Evolutionary conservation across 176 grass and related monocot species (phyloP), one percentile per base, ranked within the genome.

Genomic region (Musa acuminata): DNA sequence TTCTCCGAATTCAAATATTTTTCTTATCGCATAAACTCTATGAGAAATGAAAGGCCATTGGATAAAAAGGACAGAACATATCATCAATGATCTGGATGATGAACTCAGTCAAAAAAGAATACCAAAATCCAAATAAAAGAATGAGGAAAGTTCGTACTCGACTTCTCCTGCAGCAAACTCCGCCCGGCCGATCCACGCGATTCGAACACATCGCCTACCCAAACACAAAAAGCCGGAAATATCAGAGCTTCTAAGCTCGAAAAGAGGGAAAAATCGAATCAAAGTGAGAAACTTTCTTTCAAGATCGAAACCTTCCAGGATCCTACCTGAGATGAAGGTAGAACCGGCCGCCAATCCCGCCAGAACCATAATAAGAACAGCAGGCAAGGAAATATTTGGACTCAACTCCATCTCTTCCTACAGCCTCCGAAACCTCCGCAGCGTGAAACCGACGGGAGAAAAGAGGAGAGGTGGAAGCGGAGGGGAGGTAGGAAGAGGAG

Each of bases 151-250:
- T 11, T 9, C 24, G 19, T 75, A 75, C 72, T 60, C 14, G 23
- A 43, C 6, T 60, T 23, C 12, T 26, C 54, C 53, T 75, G 72
- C 53, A 75, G 55, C 25, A 75, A 43, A 59, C 55, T 59, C 16
- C 72, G 52, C 9, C 72, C 72, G 2, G 24, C 14, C 11, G 53
- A 12, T 57, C 72, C 54, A 48, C 16, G 72, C 12, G 72, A 75
- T 23, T 75, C 16, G 54, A 75, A 54, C 72, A 60, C 72, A 35
- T 59, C 52, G n/a, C 35, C 72, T 75, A 29, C 8, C 67, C 67
- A 50, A 51, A 51, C 17, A 50, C 25, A 51, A 12, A 9, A 17
- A 7, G 6, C 19, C 9, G 10, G 9, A 48, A 17, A 29, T 49
- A 51, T 9, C 35, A 6, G 2, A 51, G 0, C 1, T 20, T 25